Conservation (phyloP, 371 early-diverging fungal genomes). For the Phascolomyces articulosus region DNA sequence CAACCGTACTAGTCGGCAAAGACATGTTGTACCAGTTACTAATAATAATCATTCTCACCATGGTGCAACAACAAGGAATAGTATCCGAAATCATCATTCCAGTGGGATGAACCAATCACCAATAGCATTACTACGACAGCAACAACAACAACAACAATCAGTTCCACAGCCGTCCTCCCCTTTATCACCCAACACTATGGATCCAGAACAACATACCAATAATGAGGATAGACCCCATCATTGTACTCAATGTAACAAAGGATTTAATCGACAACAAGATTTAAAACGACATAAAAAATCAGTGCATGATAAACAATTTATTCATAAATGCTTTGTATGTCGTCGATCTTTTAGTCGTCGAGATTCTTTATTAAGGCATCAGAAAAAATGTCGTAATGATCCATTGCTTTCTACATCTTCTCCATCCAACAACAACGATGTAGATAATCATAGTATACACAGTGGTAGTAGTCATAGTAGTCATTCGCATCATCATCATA, state of each 20-base stretch:
- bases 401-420: background rate
- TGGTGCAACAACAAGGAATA: no score
- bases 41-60: no score
- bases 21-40: no score
- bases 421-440: no score
- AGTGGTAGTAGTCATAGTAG: background rate
- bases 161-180: no score
- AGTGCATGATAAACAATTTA: background rate
- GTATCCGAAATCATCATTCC: no score
- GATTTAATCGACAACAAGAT: conserved; percentile 9
- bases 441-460: background rate
- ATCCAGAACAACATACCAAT: background rate
- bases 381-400: background rate
- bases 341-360: background rate
- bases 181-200: no score
- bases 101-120: no score
- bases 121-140: no score
- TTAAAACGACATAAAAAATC: background rate
- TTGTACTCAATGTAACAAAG: background rate
- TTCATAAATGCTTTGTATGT: background rate
- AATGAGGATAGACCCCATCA: background rate
- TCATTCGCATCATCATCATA: background rate
- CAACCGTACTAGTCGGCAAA: no score
- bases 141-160: no score
- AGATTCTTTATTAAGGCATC: conserved; percentile 2